Evolutionary conservation across 352 stramenopile species (phyloP).

Genomic region (Saprolegnia diclina): DNA sequence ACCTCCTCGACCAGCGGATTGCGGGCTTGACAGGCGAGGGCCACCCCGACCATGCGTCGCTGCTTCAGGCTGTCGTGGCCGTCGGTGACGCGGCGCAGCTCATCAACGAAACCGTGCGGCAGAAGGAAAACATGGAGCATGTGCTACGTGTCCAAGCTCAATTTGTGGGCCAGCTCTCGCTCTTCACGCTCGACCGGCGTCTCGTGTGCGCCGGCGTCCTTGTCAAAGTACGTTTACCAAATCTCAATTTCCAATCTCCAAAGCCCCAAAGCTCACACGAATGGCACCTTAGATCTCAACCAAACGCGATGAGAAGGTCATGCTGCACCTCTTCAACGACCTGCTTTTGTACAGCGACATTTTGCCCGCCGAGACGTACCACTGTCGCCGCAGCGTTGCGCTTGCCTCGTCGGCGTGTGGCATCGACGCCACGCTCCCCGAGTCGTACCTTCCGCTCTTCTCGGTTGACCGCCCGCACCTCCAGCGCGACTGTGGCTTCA

Average conservation of each 20-base stretch:
- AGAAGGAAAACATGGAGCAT: constrained; percentile 73
- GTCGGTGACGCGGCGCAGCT: constrained; percentile 55
- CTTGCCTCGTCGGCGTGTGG: constrained; percentile 66
- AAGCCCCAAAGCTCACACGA: neutral
- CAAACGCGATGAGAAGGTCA: constrained; percentile 69
- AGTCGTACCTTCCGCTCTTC: constrained; percentile 44
- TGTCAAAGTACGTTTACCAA: constrained; percentile 36
- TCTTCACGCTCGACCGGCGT: constrained; percentile 59
- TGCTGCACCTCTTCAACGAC: constrained; percentile 84
- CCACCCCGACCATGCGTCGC: constrained; percentile 56
- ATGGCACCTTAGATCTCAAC: constrained; percentile 48
- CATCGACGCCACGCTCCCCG: constrained; percentile 51
- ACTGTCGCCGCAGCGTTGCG: constrained; percentile 60
- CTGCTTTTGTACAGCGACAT: constrained; percentile 78
- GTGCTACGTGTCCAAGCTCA: constrained; percentile 75
- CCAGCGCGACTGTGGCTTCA: constrained; percentile 23
- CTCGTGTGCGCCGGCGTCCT: constrained; percentile 62
- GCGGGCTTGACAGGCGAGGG: constrained; percentile 53
- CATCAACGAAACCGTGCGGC: constrained; percentile 82
- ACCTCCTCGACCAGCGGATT: constrained; percentile 38
- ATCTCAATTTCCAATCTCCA: neutral
- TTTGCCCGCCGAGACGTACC: constrained; percentile 65
- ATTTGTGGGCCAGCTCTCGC: constrained; percentile 60
- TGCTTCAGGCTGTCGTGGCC: constrained; percentile 52
- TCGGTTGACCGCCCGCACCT: neutral